Percentiles rank a stretch among this genome's conserved stretches.
Evolutionary conservation across 2,329 filamentous ascomycete species (phyloP).

Genomic region (Fusarium sp.): DNA sequence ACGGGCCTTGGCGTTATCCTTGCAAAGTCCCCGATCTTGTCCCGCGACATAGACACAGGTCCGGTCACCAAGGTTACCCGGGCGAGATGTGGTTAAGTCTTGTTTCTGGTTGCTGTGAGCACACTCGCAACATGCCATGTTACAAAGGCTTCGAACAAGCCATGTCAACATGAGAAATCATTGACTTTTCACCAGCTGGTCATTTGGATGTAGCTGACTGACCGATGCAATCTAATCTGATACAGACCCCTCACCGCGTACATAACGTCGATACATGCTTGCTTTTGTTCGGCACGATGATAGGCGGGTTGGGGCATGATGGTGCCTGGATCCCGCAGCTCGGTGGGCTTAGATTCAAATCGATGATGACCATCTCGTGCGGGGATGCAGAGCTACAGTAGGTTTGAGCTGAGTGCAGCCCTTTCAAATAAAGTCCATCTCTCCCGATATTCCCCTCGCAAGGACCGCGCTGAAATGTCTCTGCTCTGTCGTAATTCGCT

Average conservation of each 20-base stretch:
- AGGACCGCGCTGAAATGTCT: conserved; percentile 28
- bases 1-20: conserved; percentile 22
- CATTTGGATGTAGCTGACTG: conserved; percentile 38
- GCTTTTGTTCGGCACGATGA: conserved; percentile 15
- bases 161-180: not conserved
- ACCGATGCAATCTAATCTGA: conserved; percentile 32
- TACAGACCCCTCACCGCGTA: conserved; percentile 39
- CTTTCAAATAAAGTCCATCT: conserved; percentile 24
- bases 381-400: conserved; percentile 30
- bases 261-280: conserved; percentile 19
- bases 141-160: not conserved
- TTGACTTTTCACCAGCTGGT: conserved; percentile 14
- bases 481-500: conserved; percentile 33
- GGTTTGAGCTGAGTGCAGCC: conserved; percentile 37
- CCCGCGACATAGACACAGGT: conserved; percentile 20
- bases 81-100: not conserved
- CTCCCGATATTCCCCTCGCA: conserved; percentile 5
- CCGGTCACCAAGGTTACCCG: conserved; percentile 9
- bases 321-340: conserved; percentile 44
- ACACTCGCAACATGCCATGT: conserved; percentile 7
- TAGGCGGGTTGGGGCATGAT: conserved; percentile 28
- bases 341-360: conserved; percentile 37
- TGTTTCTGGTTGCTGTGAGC: conserved; percentile 22
- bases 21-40: conserved; percentile 22
- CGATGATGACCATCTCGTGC: conserved; percentile 39